phyloP scores from a whole-genome alignment of 176 grass and related monocot genomes.

The Hyparrhenia diplandra region DNA sequence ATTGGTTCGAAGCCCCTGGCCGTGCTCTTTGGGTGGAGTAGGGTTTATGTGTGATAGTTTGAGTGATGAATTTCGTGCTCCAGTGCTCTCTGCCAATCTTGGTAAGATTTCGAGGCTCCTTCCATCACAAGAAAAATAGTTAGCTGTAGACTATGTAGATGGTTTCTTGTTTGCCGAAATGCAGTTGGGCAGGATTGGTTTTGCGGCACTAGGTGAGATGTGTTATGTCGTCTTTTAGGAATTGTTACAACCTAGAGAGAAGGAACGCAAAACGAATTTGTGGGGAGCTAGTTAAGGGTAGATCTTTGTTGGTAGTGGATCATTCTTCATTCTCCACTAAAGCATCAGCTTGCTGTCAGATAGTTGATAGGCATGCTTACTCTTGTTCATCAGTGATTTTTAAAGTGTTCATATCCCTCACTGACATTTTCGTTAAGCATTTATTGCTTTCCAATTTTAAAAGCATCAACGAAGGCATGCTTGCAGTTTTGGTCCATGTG shows the following conservation, averaged over 20 bases:
- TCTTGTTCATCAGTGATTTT: neutral
- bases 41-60: conserved; percentile 19
- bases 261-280: neutral
- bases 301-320: neutral
- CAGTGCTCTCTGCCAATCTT: neutral
- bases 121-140: neutral
- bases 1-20: neutral
- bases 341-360: neutral
- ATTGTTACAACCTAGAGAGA: neutral
- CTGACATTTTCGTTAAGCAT: neutral
- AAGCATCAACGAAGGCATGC: neutral
- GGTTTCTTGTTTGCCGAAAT: conserved; percentile 12
- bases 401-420: neutral
- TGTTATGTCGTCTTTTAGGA: neutral
- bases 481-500: neutral
- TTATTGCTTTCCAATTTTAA: neutral
- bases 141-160: neutral
- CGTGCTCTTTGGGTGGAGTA: neutral
- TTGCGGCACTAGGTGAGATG: neutral
- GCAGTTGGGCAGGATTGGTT: neutral
- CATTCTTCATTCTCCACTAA: neutral
- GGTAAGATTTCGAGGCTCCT: neutral
- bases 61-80: neutral
- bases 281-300: neutral
- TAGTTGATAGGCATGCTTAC: neutral